Conservation (phyloP, 2,329 filamentous ascomycete genomes). For the Talaromyces islandicus region DNA sequence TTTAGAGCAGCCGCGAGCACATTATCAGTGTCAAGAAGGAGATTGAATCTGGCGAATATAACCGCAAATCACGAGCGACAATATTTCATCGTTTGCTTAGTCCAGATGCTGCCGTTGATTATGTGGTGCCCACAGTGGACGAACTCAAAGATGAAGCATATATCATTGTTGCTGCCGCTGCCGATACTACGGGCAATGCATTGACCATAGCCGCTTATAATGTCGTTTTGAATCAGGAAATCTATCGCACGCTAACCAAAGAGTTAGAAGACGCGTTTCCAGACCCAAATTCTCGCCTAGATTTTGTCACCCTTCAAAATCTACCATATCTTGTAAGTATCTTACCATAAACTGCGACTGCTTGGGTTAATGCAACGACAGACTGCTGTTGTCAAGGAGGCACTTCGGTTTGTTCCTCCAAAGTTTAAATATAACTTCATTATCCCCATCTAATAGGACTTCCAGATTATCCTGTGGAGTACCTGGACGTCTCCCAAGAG, state of each 20-base stretch:
- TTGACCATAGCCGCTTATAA: conserved; percentile 27
- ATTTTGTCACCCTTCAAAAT: conserved; percentile 26
- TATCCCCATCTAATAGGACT: conserved; percentile 1
- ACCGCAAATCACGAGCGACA: conserved; percentile 12
- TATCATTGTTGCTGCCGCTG: conserved; percentile 22
- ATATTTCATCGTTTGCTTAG: conserved; percentile 17
- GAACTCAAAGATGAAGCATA: conserved; percentile 24
- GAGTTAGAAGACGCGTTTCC: conserved; percentile 28
- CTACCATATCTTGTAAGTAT: conserved; percentile 27
- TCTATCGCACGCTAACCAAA: conserved; percentile 17
- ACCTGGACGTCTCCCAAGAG: conserved; percentile 26
- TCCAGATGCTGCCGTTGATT: conserved; percentile 13
- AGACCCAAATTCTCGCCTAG: conserved; percentile 17
- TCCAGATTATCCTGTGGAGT: conserved; percentile 26
- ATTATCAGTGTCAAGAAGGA: conserved; percentile 15
- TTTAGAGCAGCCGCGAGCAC: conserved; percentile 12
- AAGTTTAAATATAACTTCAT: not conserved
- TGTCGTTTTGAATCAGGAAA: conserved; percentile 20
- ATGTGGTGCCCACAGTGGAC: conserved; percentile 15
- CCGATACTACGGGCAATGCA: conserved; percentile 31
- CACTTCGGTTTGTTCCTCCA: conserved; percentile 21
- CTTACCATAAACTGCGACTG: too few relatives aligned
- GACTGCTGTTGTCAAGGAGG: conserved; percentile 32
- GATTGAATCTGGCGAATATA: conserved; percentile 13
- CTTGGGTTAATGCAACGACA: conserved; percentile 1